phyloP scores from a whole-genome alignment of 208 protist genomes.

The Trypanosoma melophagium region DNA sequence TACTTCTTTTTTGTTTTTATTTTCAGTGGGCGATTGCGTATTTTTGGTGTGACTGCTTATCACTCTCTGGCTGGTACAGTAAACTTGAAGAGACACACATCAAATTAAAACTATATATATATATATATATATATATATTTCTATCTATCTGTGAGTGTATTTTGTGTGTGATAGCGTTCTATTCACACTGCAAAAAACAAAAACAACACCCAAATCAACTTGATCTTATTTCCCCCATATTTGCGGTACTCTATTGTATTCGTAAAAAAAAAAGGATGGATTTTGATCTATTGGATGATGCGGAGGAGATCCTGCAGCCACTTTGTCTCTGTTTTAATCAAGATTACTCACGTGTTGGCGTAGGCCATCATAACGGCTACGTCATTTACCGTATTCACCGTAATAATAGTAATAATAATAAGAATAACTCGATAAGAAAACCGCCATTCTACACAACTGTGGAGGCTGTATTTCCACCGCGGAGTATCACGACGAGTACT shows the following conservation, averaged over 20 bases:
- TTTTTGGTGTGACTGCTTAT: conserved; percentile 6
- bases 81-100: too few species aligned
- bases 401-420: background rate
- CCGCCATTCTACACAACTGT: conserved; percentile 26
- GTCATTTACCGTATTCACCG: conserved; percentile 57
- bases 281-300: conserved; percentile 30
- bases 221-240: background rate
- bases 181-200: too few species aligned
- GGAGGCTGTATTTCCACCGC: conserved; percentile 22
- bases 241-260: background rate
- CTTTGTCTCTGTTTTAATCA: conserved; percentile 65
- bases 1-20: conserved; percentile 10
- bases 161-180: too few species aligned
- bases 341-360: conserved; percentile 57
- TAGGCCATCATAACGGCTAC: conserved; percentile 68
- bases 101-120: too few species aligned
- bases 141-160: too few species aligned
- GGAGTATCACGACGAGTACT: background rate
- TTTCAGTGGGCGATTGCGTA: background rate
- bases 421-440: background rate
- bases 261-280: conserved; percentile 10
- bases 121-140: too few species aligned
- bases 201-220: too few species aligned
- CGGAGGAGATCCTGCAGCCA: conserved; percentile 34
- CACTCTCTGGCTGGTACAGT: conserved; percentile 7